phyloP scores from a whole-genome alignment of 441 rosid species.

The Macaranga tanarius region DNA sequence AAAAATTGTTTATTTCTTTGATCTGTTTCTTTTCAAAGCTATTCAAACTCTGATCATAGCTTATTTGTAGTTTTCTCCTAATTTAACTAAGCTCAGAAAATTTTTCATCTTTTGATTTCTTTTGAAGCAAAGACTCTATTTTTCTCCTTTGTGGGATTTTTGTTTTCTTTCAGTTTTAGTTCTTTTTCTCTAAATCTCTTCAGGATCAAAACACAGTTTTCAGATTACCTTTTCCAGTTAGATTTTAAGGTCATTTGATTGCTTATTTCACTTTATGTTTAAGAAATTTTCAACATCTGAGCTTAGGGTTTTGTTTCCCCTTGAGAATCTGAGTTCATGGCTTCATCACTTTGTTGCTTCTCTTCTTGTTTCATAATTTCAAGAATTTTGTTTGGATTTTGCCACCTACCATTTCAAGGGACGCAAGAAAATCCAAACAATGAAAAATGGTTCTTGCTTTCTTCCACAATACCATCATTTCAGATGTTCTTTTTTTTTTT shows the following conservation, averaged over 20 bases:
- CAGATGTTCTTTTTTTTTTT: slow-evolving; percentile 2
- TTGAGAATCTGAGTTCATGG: slow-evolving; percentile 2
- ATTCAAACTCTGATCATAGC: slow-evolving; percentile 4
- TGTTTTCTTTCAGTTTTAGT: background rate
- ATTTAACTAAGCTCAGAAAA: slow-evolving; percentile 11
- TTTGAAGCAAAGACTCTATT: background rate
- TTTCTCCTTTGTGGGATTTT: background rate
- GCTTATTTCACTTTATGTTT: background rate
- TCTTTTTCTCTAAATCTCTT: background rate
- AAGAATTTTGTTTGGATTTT: slow-evolving; percentile 1
- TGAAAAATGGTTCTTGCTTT: slow-evolving; percentile 12
- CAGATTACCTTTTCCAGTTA: background rate
- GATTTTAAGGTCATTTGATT: background rate
- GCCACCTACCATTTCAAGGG: no score
- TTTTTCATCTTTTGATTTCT: background rate
- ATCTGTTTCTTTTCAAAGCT: slow-evolving; percentile 27
- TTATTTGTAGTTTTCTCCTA: slow-evolving; percentile 18
- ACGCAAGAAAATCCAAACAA: background rate
- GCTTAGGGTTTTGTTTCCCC: slow-evolving; percentile 19
- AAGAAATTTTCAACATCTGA: slow-evolving; percentile 6
- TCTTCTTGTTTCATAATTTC: background rate
- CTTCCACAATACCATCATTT: slow-evolving; percentile 3
- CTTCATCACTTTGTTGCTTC: background rate
- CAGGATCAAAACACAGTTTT: no score
- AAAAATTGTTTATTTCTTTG: slow-evolving; percentile 24